A percentile compares a stretch with the other conserved stretches of the same genome.
Conservation (phyloP, 371 early-diverging fungal species). For the Fennellomyces sp. region DNA sequence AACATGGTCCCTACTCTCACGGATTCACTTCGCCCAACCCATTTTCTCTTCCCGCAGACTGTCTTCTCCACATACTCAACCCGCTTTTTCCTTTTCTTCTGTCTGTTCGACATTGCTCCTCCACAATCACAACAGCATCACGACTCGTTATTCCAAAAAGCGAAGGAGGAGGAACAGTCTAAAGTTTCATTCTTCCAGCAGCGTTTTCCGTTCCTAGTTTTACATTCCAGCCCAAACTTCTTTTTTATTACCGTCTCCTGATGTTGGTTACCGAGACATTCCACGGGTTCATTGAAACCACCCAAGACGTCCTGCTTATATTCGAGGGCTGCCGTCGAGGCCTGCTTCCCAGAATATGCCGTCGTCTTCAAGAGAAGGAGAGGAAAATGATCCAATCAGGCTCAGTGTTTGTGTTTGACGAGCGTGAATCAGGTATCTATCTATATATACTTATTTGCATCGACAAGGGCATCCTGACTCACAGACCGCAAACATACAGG, state of each 20-base stretch:
- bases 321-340: conserved; percentile 71
- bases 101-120: conserved; percentile 18
- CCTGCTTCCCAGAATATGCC: conserved; percentile 55
- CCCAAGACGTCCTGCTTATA: conserved; percentile 67
- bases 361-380: conserved; percentile 67
- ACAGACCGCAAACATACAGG: conserved; percentile 40
- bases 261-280: conserved; percentile 50
- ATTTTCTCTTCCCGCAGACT: conserved; percentile 3
- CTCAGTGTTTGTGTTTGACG: conserved; percentile 74
- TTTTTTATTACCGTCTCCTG: background rate
- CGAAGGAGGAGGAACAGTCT: background rate
- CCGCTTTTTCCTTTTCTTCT: conserved; percentile 6
- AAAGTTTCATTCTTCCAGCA: background rate
- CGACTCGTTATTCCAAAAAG: background rate
- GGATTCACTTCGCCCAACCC: background rate
- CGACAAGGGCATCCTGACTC: no score
- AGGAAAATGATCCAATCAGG: conserved; percentile 63
- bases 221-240: background rate
- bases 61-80: conserved; percentile 4
- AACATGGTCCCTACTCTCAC: conserved; percentile 12
- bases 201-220: conserved; percentile 1
- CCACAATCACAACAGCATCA: conserved; percentile 2
- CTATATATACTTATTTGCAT: no score
- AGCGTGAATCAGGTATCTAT: conserved; percentile 61
- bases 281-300: conserved; percentile 56